Base-by-base conservation (phyloP, 2,329 filamentous ascomycete species). In the Talaromyces sp. region DNA sequence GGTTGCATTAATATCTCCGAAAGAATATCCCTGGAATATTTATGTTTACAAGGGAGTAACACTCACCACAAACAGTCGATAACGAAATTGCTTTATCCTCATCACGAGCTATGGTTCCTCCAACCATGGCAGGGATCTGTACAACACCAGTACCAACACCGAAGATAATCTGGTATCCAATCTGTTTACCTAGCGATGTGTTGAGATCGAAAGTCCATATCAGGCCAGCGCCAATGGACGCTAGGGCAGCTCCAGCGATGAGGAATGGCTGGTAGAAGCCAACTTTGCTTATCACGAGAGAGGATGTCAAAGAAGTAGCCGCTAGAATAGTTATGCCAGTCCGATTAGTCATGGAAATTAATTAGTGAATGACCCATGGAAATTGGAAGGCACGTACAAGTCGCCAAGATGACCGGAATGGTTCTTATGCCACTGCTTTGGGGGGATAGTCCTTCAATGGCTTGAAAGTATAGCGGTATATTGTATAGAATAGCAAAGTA, bases 401-500 rank as follows among this genome's bases (percentile, higher is more conserved):
- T 41, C 2, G 39, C 39, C 39, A 28, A 65, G 46, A 8, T 35
- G 60, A 35, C n/a, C n/a, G n/a, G 25, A 28, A 28, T 7, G n/a
- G n/a, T n/a, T n/a, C n/a, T n/a, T n/a, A n/a, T n/a, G 25, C 31
- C 25, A 15, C 19, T 53, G 50, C 15, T 3, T 15, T 36, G 28
- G 3, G 31, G 25, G 2, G 36, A 53, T 5, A 37, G 10, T n/a
- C 50, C 50, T 62, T 31, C 6, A 22, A 50, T 50, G 13, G 45
- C 25, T 50, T 50, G 45, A 19, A 50, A 50, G 45, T 31, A 63
- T 40, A 56, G 52, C 7, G 62, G 62, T 7, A 63, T 53, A 31
- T 58, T 67, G 62, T 76, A 71, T 11, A 71, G 65, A 60, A 69
- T 75, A 13, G 68, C 53, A 37, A 64, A 69, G 58, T 69, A 73